Evolutionary conservation across 1,284 basidiomycete genomes (phyloP), one percentile per base, ranked within the genome.

Genomic region (Melampsora larici-populina): DNA sequence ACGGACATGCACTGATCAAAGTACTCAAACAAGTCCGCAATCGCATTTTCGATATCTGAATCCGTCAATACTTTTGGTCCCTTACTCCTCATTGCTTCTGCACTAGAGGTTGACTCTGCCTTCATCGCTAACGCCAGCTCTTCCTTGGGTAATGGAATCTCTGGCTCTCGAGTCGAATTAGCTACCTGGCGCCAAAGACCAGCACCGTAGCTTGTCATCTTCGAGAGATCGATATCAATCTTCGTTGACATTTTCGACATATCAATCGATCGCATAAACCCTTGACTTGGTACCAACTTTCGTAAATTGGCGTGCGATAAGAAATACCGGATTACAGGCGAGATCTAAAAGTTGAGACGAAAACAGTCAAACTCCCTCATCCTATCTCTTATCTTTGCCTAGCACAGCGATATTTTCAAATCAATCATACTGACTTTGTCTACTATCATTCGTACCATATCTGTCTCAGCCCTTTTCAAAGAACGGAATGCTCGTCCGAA

Each of bases 361-460:
- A 26, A 40, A 29, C 21, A 40, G 60, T 55, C 40, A 36, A 62
- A 69, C n/a, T 40, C 24, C 58, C 64, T 13, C 11, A 36, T 15
- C 48, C 26, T 49, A 33, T 4, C 26, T 4, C 26, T 29, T 49
- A 24, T 15, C 4, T 11, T 40, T 13, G 40, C 40, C 40, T 9
- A 8, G 1, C 40, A 9, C 13, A 1, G 11, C 13, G 6, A 1
- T 1, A 43, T 13, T 13, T 43, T 15, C 33, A 11, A 43, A 43
- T 43, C 5, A 1, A 43, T 43, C 40, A 55, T 31, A 83, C 87
- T 70, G 72, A 92, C 94, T 89, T 98, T 98, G 86, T 99, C 96
- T 70, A 98, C 92, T 84, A 99, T 96, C 64, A 93, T 92, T 9
- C 94, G 88, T 65, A 96, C 89, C 97, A 99, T 98, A 81, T 99